Percentiles rank a stretch among this genome's conserved stretches.
These are phyloP conservation scores for Zymoseptoria pseudotritici DNA, from an alignment of 2,329 filamentous ascomycete species.

Conservation along the genomic window DNA sequence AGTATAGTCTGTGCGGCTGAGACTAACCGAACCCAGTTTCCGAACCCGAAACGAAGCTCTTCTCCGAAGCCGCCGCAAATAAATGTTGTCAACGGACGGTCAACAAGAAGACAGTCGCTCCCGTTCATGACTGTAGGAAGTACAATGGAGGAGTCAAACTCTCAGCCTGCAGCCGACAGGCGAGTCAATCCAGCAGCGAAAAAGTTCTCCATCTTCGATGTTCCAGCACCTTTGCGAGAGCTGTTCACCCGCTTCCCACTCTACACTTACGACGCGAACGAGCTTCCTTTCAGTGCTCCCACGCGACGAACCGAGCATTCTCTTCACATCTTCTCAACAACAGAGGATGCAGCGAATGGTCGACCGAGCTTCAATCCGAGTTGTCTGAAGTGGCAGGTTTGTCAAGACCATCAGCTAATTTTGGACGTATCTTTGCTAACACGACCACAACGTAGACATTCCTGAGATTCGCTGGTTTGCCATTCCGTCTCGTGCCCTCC, in stretches of 20 bases:
- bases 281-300: conserved; percentile 58
- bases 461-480: conserved; percentile 66
- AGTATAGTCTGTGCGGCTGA: no score
- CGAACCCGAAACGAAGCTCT: background rate
- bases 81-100: background rate
- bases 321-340: conserved; percentile 70
- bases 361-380: conserved; percentile 80
- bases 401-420: conserved; percentile 24
- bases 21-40: background rate
- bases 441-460: conserved; percentile 55
- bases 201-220: conserved; percentile 37
- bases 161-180: background rate
- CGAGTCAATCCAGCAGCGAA: background rate
- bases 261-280: conserved; percentile 64
- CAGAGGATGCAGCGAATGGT: conserved; percentile 53
- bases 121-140: background rate
- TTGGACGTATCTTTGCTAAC: background rate
- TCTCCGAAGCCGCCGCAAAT: background rate
- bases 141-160: background rate
- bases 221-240: conserved; percentile 68
- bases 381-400: conserved; percentile 93
- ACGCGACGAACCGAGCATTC: conserved; percentile 39
- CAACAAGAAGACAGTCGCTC: background rate
- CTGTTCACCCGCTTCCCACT: conserved; percentile 84
- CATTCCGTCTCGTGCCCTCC: conserved; percentile 61